Evolutionary conservation across 148 eudicot species (phyloP), one percentile per base, ranked within the genome.

Genomic region (Rhododendron vialii): DNA sequence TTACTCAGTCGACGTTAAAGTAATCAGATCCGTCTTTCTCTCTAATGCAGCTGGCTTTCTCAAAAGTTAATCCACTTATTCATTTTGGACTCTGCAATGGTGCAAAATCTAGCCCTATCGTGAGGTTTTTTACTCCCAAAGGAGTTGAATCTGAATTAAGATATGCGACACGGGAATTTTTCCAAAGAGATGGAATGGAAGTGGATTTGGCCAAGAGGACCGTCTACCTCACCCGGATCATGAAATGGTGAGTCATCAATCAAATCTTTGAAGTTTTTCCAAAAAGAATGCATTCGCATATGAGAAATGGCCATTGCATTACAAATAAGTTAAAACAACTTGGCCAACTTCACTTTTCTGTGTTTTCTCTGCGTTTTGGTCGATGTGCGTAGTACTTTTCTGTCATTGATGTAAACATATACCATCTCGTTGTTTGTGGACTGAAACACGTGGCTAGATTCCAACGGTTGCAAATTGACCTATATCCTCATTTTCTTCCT

Each of bases 61-160:
- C 92, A 11, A 90, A 89, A 87, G 90, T 95, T 33, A 94, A 94
- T 87, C 95, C 88, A 2, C 83, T 95, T 88, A 92, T 95, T 79
- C 99, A 96, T 91, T 96, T 96, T 79, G 99, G 95, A 50, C 91
- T 94, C 24, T 96, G 98, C 78, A 92, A 95, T 77, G 99, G 96
- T 53, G 92, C 98, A 51, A 94, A 93, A 89, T 95, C 98, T 7
- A 89, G 98, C 88, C 96, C 99, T 10, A 35, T 88, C 5, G 88
- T 94, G 87, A 94, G 93, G 86, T 94, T 95, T 86, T 96, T 92
- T 84, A 92, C 95, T 51, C 87, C 95, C 4, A 90, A 91, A 81
- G 91, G 89, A 48, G 92, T 94, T 17, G 94, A 94, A 84, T 92
- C 98, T 28, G 96, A 96, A 84, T 83, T 96, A 85, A 93, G 90